Base-by-base conservation (phyloP, 805 yeast species). In the Isabelozyma pseudorhagii region DNA sequence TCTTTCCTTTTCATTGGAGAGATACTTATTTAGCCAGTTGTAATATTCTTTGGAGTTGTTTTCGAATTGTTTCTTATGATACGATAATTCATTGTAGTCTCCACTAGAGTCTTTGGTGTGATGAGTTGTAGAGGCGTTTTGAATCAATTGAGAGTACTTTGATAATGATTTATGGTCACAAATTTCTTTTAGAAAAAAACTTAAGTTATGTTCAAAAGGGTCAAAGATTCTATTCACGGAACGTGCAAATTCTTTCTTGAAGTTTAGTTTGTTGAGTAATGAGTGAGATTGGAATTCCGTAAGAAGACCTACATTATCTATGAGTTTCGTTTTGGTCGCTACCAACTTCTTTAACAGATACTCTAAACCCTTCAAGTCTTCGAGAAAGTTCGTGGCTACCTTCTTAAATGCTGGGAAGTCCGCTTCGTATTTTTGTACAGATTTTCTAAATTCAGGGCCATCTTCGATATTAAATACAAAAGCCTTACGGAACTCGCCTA, bases 1-100 rank as follows among this genome's bases (percentile, higher is more conserved):
- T 46, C 77, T 58, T 38, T 71, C 78, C 52, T 71, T 74, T 47
- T 72, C 78, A 51, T 72, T 71, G 4, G 77, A 66, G 21, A 74
- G 53, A 53, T 74, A 74, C 54, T 70, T 71, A 54, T 73, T 71
- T 40, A 74, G 57, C 79, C 79, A 74, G 43, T 63, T 66, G 50
- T 74, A 74, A 50, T 61, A 74, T 17, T 74, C 78, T 46, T 72
- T 74, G 0, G 78, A 73, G 40, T 61, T 65, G 18, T 55, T 63
- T 53, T 74, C 78, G 50, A 74, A 74, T 10, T 54, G 58, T 44
- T 72, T 72, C 50, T 65, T 67, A 38, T 55, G 52, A 10, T 57
- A 54, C 1, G 54, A 46, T 15, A 63, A 50, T 47, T 70, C 74
- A 41, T 59, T 56, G n/a, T 54, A 47, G n/a, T 46, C 50, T 14